A percentile compares a stretch with the other conserved stretches of the same genome.
Conservation (phyloP, 441 rosid genomes). For the Isatis lusitanica region DNA sequence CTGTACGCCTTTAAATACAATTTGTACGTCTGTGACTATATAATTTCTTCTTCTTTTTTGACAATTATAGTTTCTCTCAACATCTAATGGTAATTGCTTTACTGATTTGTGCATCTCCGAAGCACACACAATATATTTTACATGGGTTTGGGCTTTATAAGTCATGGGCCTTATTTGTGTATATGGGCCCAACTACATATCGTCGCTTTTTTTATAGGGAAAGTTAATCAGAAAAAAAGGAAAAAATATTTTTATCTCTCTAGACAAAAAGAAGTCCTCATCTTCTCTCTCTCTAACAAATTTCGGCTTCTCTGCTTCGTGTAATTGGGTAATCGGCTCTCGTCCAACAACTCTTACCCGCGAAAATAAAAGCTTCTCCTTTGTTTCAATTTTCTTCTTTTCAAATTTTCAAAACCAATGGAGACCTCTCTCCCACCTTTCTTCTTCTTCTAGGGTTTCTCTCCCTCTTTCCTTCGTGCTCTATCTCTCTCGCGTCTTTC, state of each 20-base stretch:
- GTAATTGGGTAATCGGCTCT: slow-evolving; percentile 1
- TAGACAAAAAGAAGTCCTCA: background rate
- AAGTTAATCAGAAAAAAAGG: background rate
- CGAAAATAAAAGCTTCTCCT: slow-evolving; percentile 32
- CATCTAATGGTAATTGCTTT: background rate
- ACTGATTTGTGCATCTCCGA: background rate
- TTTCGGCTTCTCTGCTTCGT: background rate
- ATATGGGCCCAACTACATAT: background rate
- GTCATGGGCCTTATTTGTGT: background rate
- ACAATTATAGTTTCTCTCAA: background rate
- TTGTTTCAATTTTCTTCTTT: background rate
- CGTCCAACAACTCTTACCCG: slow-evolving; percentile 38
- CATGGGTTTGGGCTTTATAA: too few species aligned
- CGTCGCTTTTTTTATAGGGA: background rate
- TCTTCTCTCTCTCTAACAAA: slow-evolving; percentile 5
- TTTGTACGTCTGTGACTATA: too few species aligned
- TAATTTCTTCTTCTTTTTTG: background rate
- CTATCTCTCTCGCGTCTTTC: slow-evolving; percentile 12
- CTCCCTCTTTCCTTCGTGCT: slow-evolving; percentile 8
- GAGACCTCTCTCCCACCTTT: background rate
- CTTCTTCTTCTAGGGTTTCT: slow-evolving; percentile 34
- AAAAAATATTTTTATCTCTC: background rate
- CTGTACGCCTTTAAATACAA: background rate
- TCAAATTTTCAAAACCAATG: slow-evolving; percentile 22
- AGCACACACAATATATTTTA: background rate